Evolutionary conservation across 108 stramenopile genomes (phyloP).

Genomic region (Nitzschia sp.): DNA sequence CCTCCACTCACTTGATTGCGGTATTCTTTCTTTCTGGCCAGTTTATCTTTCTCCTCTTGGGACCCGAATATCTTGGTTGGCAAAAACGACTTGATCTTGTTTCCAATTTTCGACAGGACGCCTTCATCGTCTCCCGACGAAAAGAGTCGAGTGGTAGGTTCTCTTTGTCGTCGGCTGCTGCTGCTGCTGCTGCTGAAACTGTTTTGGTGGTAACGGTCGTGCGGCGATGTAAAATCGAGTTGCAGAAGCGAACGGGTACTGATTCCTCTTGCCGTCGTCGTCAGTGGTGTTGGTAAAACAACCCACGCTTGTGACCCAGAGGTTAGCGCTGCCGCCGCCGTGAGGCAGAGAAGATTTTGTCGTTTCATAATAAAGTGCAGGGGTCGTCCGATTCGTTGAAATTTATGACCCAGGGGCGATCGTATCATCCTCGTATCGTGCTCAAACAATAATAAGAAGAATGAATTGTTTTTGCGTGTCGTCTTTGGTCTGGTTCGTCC

Average conservation of each 20-base stretch:
- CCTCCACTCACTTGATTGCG: conserved; percentile 54
- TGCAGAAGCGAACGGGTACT: background rate
- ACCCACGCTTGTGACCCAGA: background rate
- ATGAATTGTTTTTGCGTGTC: background rate
- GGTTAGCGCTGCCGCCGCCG: background rate
- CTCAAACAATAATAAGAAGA: no score
- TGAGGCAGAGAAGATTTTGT: background rate
- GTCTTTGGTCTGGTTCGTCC: no score
- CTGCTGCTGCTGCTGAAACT: no score
- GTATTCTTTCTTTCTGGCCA: conserved; percentile 33
- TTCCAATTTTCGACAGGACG: conserved; percentile 17
- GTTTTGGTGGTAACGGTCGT: background rate
- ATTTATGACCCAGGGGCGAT: no score
- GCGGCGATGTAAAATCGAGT: background rate
- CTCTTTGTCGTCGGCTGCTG: background rate
- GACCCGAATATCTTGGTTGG: conserved; percentile 46
- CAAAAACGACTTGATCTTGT: conserved; percentile 36
- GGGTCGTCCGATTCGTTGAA: no score
- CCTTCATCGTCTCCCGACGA: conserved; percentile 14
- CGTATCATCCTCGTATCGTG: no score
- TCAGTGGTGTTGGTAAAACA: background rate
- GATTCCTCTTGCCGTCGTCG: background rate
- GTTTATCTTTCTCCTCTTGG: conserved; percentile 51
- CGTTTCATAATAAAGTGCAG: background rate
- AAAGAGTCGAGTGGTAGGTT: background rate